phyloP scores from a whole-genome alignment of 305 asterid genomes.

The Fraxinus floribunda region DNA sequence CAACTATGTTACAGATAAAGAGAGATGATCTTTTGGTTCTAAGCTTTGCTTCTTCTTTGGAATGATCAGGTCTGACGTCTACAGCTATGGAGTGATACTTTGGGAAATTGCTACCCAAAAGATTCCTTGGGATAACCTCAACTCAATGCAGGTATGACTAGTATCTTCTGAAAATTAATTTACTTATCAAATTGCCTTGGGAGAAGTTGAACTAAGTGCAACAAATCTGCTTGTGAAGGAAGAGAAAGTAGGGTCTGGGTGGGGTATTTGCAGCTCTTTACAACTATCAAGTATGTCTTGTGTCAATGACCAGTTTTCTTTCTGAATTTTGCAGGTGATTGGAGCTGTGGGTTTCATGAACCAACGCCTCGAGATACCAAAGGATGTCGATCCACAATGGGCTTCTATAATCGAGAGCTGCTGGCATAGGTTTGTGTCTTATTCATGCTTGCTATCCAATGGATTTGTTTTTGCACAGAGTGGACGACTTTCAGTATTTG shows the following conservation, averaged over 20 bases:
- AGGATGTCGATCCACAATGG: slow-evolving; percentile 77
- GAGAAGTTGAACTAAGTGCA: background rate
- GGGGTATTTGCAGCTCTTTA: background rate
- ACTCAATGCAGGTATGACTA: slow-evolving; percentile 80
- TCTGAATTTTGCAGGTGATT: slow-evolving; percentile 56
- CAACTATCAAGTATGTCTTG: background rate
- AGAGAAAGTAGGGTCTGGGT: background rate
- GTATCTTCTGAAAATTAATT: background rate
- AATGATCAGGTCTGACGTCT: slow-evolving; percentile 74
- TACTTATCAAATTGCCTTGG: background rate
- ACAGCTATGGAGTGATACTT: slow-evolving; percentile 88
- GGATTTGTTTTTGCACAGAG: background rate
- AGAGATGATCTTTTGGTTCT: background rate
- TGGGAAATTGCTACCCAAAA: slow-evolving; percentile 92
- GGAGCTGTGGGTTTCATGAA: slow-evolving; percentile 99
- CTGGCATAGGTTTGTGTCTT: slow-evolving; percentile 61
- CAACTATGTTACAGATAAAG: background rate
- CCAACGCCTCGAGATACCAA: slow-evolving; percentile 80
- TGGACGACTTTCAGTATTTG: background rate
- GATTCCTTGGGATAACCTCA: slow-evolving; percentile 94
- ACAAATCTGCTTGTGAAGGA: background rate
- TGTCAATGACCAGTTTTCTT: background rate
- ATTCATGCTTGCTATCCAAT: background rate
- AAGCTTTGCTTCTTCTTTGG: slow-evolving; percentile 20
- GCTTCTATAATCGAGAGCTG: slow-evolving; percentile 80